Evolutionary conservation across 1,284 basidiomycete genomes (phyloP), one percentile per base, ranked within the genome.

Genomic region (Phylloboletellus chloephorus): DNA sequence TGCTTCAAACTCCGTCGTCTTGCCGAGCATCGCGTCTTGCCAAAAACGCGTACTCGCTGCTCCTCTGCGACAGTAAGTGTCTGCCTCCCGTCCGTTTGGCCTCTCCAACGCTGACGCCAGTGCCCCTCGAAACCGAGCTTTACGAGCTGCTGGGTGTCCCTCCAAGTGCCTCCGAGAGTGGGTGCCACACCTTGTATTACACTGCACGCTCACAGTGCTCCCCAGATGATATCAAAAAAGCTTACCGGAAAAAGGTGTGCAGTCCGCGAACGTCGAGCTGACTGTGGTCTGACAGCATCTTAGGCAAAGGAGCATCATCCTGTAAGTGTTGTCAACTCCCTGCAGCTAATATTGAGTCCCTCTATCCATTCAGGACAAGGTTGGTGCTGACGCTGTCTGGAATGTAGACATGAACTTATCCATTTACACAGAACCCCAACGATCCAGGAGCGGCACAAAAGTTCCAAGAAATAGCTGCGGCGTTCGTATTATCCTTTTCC

Each of bases 221-320:
- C 47, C 36, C 30, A 88, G 87, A 69, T 50, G 89, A 95, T 52
- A 89, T 96, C 58, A 94, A 93, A 67, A 88, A 87, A 60, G 92
- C 91, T 5, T 96, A 96, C 61, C 82, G 86, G 60, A 86, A 78
- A 69, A 92, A 91, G 80, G 88, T 86, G 56, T 41, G 53, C 41
- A 37, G 38, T 48, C n/a, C 31, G 34, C 21, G 22, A 16, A 28
- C 42, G 25, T 48, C 38, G 31, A 37, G 23, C 25, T 46, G 38
- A 39, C 8, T 35, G 47, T 54, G 38, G 50, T 59, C 56, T 66
- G 30, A 64, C 39, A 15, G 52, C 37, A 49, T 45, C 11, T 3
- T 51, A 91, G 88, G 91, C 90, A 33, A 87, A 85, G 66, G 79
- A 89, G 65, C 87, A 91, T 57, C 90, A 94, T 64, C 90, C 90